Conservation (phyloP, 2,329 filamentous ascomycete species). For the Trichoderma asperellum region DNA sequence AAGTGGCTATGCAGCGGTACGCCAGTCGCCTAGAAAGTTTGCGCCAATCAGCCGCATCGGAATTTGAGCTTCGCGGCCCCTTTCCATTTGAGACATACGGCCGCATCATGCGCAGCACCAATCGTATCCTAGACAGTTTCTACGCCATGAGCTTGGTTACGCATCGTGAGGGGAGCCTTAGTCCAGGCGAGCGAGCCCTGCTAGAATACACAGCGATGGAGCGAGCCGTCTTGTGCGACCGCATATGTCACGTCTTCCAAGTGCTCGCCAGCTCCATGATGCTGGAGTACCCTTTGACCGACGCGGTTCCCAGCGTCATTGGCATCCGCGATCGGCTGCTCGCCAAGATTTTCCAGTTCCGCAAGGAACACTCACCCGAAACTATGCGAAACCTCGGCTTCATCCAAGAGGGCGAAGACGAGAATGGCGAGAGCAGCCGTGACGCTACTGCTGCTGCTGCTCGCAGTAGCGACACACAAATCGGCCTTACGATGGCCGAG, state of each 20-base stretch:
- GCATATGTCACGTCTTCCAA: conserved; percentile 80
- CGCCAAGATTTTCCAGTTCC: conserved; percentile 81
- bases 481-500: conserved; percentile 46
- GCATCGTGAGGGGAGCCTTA: conserved; percentile 72
- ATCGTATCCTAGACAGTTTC: conserved; percentile 82
- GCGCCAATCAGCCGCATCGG: conserved; percentile 68
- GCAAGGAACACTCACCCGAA: conserved; percentile 57
- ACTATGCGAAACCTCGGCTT: not conserved
- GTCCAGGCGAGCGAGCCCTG: conserved; percentile 75
- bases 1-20: conserved; percentile 79
- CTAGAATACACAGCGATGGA: conserved; percentile 77
- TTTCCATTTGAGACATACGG: conserved; percentile 73
- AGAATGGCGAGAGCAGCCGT: conserved; percentile 19
- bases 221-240: conserved; percentile 74
- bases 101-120: conserved; percentile 73
- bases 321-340: conserved; percentile 76
- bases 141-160: conserved; percentile 92
- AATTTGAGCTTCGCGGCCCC: conserved; percentile 81
- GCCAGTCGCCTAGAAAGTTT: conserved; percentile 70
- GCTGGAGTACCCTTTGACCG: conserved; percentile 84
- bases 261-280: conserved; percentile 88
- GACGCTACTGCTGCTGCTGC: not conserved
- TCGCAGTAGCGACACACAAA: not conserved
- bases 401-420: not conserved
- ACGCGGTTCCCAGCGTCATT: conserved; percentile 77